Evolutionary conservation across 305 asterid genomes (phyloP), one percentile per base, ranked within the genome.

Genomic region (Rubia peregrina): DNA sequence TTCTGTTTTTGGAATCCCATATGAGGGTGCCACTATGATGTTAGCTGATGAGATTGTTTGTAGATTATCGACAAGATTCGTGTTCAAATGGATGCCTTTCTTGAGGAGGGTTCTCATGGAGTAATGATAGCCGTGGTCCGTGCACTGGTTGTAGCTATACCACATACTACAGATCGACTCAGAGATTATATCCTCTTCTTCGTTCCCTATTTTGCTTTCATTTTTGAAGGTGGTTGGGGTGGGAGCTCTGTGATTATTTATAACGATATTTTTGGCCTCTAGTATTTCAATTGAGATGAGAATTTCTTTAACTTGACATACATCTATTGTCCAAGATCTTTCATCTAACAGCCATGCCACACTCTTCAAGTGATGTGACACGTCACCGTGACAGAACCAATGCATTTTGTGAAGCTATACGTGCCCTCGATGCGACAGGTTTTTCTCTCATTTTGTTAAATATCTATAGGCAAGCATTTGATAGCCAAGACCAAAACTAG

Each of bases 371-470:
- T 76, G 92, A 90, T 75, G 74, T 91, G 82, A 71, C 42, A 73
- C 88, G 88, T 65, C 89, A 90, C 56, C 86, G 92, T 59, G 98
- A 92, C 73, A 85, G 97, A 83, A 88, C 90, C 64, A 81, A 92
- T 77, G 97, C 96, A 55, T 89, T 87, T 83, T 92, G 97, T 75
- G 98, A 92, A 89, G 76, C 98, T 77, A 90, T 92, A 71, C 97
- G 98, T 63, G 98, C 98, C 75, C 97, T 92, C 68, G 98, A 92
- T 88, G 96, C 97, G 57, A 89, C 95, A 76, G 97, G 98, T 92
- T 71, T 81, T 81, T 71, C 76, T 64, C 71, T 81, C 68, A 49
- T 44, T 72, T 61, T 21, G 42, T 64, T n/a, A 62, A 62, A 36
- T 40, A n/a, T 46, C 30, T 14, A 13, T 38, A 64, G 19, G 9